Base-by-base conservation (phyloP, 1,139 yeast species). In the Saccharomyces pastorianus region DNA sequence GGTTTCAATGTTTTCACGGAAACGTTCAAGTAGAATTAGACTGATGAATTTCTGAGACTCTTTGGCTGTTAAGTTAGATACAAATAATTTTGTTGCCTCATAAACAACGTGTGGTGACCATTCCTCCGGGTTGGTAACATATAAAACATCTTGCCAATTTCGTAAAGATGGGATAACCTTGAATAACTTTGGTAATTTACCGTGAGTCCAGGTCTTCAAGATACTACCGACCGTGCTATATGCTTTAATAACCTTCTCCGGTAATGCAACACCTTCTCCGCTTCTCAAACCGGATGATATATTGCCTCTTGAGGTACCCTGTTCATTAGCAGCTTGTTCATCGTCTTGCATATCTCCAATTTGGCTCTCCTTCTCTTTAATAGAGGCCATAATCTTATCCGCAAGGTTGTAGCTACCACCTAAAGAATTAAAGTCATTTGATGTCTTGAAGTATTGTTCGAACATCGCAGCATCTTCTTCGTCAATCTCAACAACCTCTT, bases 61-160 rank as follows among this genome's bases (percentile, higher is more conserved):
- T 60, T 82, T 81, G 11, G 98, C 88, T 55, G 83, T 83, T 68
- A 93, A 78, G 64, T 89, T 90, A n/a, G 98, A 90, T 1, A 93
- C 96, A 71, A 95, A 91, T 51, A 93, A 74, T 69, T 90, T 88
- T 8, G 99, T 89, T 3, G 97, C 99, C 70, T 95, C 98, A 67
- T 86, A 93, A 1, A 87, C 84, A 2, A 95, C 96, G 67, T 91
- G 95, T n/a, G 97, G 93, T 6, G 98, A 88, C 99, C 99, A 93
- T 31, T 77, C 75, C 58, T 83, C 89, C 8, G 99, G 99, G 62
- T 88, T 83, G 2, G 99, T 91, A 29, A 93, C 97, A 65, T 84
- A 91, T 46, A 93, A 74, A 38, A 95, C 87, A 70, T 93, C 98
- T 69, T 90, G 90, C 99, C 99, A 93, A 71, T 91, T 91, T 62